A percentile compares a stretch with the other conserved stretches of the same genome.
Conservation (phyloP, 768 basidiomycete species). For the Chlorophyllum brunneum region DNA sequence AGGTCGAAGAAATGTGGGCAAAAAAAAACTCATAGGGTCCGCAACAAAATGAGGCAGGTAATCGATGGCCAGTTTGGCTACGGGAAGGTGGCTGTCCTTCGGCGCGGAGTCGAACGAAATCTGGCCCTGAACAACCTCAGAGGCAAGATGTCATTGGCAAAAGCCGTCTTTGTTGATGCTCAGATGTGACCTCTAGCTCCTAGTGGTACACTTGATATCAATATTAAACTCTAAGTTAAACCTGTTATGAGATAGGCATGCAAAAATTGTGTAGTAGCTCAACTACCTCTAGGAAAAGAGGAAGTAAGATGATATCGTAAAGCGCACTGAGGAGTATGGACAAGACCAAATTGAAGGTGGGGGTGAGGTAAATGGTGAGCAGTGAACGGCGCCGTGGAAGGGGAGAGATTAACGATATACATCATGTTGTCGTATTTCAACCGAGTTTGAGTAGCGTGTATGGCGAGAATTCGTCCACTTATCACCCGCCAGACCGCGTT, state of each 20-base stretch:
- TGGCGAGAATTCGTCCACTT: background rate
- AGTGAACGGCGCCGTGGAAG: background rate
- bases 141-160: no score
- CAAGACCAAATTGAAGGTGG: background rate
- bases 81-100: no score
- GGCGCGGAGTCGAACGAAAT: background rate
- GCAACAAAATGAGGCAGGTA: no score
- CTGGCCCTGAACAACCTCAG: background rate
- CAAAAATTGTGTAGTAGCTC: background rate
- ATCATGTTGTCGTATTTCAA: no score
- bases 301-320: background rate
- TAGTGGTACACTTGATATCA: conserved; percentile 1
- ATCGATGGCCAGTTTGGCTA: no score
- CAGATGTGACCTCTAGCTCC: background rate
- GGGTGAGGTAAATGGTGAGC: background rate
- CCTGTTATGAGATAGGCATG: conserved; percentile 8
- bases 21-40: no score
- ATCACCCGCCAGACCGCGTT: background rate
- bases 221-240: conserved; percentile 10
- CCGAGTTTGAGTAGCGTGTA: no score
- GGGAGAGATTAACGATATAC: background rate
- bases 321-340: background rate
- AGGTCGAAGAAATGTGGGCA: no score
- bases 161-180: no score
- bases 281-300: background rate